These are phyloP conservation scores for Naganishia randhawae DNA, from an alignment of 768 basidiomycete species.

Conservation along the genomic window DNA sequence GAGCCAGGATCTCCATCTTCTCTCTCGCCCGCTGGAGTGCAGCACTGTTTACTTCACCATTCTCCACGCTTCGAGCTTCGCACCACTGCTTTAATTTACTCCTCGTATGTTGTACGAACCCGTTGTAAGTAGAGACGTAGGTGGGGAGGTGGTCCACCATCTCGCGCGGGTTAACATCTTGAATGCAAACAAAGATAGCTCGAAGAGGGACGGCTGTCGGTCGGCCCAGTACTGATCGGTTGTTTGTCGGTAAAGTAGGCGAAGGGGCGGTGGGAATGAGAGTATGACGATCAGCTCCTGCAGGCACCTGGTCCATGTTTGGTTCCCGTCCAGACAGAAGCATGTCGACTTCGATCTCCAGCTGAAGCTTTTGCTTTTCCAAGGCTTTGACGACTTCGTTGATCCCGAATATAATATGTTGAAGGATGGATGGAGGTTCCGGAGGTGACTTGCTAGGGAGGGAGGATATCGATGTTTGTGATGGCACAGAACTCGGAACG, in stretches of 20 bases:
- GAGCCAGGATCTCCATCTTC: constrained; percentile 5
- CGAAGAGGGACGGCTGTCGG: constrained; percentile 27
- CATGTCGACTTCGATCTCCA: constrained; percentile 35
- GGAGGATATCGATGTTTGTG: background rate
- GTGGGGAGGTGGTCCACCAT: constrained; percentile 44
- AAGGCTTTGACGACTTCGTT: constrained; percentile 47
- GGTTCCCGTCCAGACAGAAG: background rate
- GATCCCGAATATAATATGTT: constrained; percentile 44
- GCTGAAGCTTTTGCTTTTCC: constrained; percentile 39
- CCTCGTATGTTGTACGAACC: constrained; percentile 34
- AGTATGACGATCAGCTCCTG: constrained; percentile 4
- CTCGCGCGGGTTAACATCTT: constrained; percentile 40
- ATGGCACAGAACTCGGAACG: background rate
- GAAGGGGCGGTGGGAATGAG: constrained; percentile 19
- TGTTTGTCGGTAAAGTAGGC: background rate
- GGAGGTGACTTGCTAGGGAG: constrained; percentile 16
- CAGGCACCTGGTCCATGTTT: constrained; percentile 29
- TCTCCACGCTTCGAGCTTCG: background rate
- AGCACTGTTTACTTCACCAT: background rate
- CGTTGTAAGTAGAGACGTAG: constrained; percentile 47
- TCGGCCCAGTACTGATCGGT: background rate
- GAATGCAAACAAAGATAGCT: constrained; percentile 43
- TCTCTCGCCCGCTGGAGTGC: constrained; percentile 12
- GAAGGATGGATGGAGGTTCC: constrained; percentile 34
- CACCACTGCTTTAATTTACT: constrained; percentile 12